phyloP scores from a whole-genome alignment of 2,329 filamentous ascomycete genomes.

The Aspergillus transmontanensis region DNA sequence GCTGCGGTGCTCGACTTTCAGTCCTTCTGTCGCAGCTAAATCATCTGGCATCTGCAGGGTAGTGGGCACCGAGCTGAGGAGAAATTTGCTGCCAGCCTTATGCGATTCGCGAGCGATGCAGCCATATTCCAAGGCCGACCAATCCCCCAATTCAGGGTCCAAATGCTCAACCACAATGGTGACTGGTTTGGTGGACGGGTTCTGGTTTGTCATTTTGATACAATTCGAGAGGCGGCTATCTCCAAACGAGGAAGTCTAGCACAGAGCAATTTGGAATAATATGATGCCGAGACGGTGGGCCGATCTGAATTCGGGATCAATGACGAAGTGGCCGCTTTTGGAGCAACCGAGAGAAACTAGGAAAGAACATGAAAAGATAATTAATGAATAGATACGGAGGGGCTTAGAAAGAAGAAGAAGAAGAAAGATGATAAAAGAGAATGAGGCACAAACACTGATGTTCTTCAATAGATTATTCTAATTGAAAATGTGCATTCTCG shows the following conservation, averaged over 20 bases:
- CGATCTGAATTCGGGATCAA: not conserved
- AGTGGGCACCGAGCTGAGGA: slow-evolving; percentile 77
- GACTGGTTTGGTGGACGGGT: slow-evolving; percentile 49
- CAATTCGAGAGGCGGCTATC: not conserved
- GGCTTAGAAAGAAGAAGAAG: not conserved
- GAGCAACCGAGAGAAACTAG: not conserved
- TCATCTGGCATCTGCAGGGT: slow-evolving; percentile 62
- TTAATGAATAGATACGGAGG: no score
- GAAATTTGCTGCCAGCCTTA: slow-evolving; percentile 67
- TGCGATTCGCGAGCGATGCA: slow-evolving; percentile 82
- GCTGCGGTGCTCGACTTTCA: slow-evolving; percentile 72
- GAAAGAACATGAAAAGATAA: not conserved
- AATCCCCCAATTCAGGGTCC: slow-evolving; percentile 88
- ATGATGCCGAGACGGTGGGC: not conserved
- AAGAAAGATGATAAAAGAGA: not conserved
- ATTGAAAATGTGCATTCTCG: not conserved
- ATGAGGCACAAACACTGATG: no score
- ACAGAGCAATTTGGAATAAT: not conserved
- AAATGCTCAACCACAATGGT: slow-evolving; percentile 96
- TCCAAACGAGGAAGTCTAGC: not conserved
- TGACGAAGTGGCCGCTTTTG: not conserved
- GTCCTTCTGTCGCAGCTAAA: slow-evolving; percentile 62
- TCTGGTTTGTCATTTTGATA: slow-evolving; percentile 28
- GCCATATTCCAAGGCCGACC: slow-evolving; percentile 92
- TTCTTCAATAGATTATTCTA: not conserved